phyloP scores from a whole-genome alignment of 306 rosid genomes.

The Fragaria vesca region DNA sequence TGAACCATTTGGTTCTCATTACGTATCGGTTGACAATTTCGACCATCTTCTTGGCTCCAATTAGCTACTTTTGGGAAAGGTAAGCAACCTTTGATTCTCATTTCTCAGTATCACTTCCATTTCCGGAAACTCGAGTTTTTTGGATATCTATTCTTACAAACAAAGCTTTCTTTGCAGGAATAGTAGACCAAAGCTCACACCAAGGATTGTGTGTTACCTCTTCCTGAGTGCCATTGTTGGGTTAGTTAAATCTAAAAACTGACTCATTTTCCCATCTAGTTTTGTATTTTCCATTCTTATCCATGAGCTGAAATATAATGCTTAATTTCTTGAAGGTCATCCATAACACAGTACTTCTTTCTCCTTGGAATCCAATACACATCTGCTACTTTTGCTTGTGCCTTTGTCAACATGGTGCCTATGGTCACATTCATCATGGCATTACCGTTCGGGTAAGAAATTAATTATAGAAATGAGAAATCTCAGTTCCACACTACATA shows the following conservation, averaged over 20 bases:
- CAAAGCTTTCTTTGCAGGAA: conserved; percentile 48
- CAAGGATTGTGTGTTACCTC: conserved; percentile 59
- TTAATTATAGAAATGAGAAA: not conserved
- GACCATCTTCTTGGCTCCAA: conserved; percentile 70
- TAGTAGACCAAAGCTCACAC: conserved; percentile 57
- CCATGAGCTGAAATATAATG: not conserved
- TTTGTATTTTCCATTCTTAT: not conserved
- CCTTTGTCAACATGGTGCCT: conserved; percentile 83
- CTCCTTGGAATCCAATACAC: conserved; percentile 87
- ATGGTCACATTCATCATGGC: conserved; percentile 74
- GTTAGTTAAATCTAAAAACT: conserved; percentile 40
- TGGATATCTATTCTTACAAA: not conserved
- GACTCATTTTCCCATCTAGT: not conserved
- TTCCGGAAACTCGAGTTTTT: not conserved
- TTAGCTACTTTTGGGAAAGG: conserved; percentile 76
- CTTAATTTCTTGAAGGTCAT: conserved; percentile 52
- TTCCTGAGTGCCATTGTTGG: conserved; percentile 88
- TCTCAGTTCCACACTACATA: not conserved
- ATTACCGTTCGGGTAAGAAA: conserved; percentile 71
- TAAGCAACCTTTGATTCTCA: conserved; percentile 19
- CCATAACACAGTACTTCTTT: conserved; percentile 76
- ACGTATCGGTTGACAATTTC: conserved; percentile 73
- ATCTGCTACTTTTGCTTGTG: conserved; percentile 85
- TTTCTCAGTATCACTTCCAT: not conserved
- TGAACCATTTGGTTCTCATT: conserved; percentile 84